A percentile compares a stretch with the other conserved stretches of the same genome.
Conservation (phyloP, 495 filamentous ascomycete species). For the Achaetomiella virescens region DNA sequence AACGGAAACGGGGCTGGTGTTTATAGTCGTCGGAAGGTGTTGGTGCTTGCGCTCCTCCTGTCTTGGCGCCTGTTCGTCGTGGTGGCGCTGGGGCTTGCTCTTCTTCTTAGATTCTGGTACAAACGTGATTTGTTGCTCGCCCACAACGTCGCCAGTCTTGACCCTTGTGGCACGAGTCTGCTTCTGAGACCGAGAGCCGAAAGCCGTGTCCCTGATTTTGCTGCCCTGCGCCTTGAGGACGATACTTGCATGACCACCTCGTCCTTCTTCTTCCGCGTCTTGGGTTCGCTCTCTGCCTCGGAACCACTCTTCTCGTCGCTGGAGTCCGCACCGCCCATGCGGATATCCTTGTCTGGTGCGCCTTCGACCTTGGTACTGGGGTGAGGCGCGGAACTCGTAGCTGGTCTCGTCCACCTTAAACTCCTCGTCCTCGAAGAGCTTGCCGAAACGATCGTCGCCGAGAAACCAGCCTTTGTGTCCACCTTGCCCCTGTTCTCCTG, state of each 20-base stretch:
- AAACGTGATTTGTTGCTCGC: conserved; percentile 84
- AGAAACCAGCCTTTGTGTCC: conserved; percentile 58
- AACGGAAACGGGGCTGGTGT: conserved; percentile 19
- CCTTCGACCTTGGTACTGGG: conserved; percentile 57
- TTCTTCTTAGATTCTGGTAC: conserved; percentile 57
- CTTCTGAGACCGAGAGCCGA: conserved; percentile 60
- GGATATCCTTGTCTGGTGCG: not conserved
- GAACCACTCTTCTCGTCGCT: conserved; percentile 17
- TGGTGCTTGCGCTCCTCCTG: conserved; percentile 67
- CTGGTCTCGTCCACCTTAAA: conserved; percentile 90
- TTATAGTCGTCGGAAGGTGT: conserved; percentile 60
- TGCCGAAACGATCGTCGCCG: conserved; percentile 75
- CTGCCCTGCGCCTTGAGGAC: conserved; percentile 52
- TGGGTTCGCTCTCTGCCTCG: conserved; percentile 29
- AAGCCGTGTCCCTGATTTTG: conserved; percentile 52
- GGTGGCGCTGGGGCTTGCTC: conserved; percentile 30
- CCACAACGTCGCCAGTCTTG: conserved; percentile 55
- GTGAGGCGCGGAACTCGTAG: conserved; percentile 77
- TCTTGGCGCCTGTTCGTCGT: conserved; percentile 37
- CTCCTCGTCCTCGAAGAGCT: conserved; percentile 86
- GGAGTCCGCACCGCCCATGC: conserved; percentile 2
- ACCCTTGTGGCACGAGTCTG: conserved; percentile 39
- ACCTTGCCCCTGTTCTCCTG: conserved; percentile 75
- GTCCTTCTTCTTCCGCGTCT: conserved; percentile 38
- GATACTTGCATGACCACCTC: conserved; percentile 64